Base-by-base conservation (phyloP, 2,329 filamentous ascomycete species). In the Cladosporium sp. region DNA sequence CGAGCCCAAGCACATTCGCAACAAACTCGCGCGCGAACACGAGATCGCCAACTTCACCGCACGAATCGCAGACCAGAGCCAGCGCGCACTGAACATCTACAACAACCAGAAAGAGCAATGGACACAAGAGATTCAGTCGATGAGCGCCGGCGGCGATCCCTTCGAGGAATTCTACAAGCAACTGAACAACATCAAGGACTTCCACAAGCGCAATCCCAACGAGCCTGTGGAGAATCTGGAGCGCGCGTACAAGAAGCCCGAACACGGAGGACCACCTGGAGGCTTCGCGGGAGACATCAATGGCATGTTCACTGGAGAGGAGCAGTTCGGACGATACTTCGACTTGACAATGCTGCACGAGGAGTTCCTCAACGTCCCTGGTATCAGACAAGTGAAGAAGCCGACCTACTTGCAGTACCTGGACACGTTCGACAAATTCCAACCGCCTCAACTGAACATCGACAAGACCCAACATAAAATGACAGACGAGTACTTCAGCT, bases 191-290 rank as follows among this genome's bases (percentile, higher is more conserved):
- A 90, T 97, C 74, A 95, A 93, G 74, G 88, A 91, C 58, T 96
- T 96, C 76, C 93, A 99, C 78, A 87, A 90, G 67, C 88, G 90
- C 72, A 97, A 99, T 75, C 94, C 94, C 1, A 96, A 96, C 79
- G 92, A 97, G 77, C 92, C 92, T 34, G 92, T 96, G 58, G 95
- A 99, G 79, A 97, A 98, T 73, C 88, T 97, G 15, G 96, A 99
- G 80, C 88, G 90, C 71, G 91, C 93, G 41, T 99, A 99, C 82
- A 92, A 93, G 78, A 85, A 88, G 75, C 88, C 88, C 52, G 89
- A 90, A 70, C 86, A 88, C 59, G 75, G 73, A 51, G 73, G 74
- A 7, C 71, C 72, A 12, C 74, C 73, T 4, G 87, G 90, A 21
- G 70, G 70, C 1, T 75, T 74, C 41, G 72, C 70, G 57, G 81